phyloP scores from a whole-genome alignment of 2,329 filamentous ascomycete species.

The Fusarium sp. region DNA sequence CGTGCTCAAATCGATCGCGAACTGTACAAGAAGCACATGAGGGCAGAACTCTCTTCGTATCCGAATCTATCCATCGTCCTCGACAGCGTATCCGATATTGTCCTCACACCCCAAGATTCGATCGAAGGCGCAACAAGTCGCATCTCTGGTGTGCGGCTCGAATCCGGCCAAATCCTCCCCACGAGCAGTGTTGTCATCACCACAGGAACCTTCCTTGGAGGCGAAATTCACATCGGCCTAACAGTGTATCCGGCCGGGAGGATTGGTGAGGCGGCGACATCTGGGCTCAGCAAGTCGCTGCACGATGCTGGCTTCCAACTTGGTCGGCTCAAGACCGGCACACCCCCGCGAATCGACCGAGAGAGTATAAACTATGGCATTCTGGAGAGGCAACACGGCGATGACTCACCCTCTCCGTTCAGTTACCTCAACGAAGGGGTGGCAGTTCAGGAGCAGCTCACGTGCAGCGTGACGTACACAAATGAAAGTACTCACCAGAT shows the following conservation, averaged over 20 bases:
- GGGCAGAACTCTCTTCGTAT: constrained; percentile 81
- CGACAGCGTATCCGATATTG: constrained; percentile 92
- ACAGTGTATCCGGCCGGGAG: constrained; percentile 86
- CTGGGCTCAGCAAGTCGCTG: constrained; percentile 90
- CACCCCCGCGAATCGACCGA: constrained; percentile 84
- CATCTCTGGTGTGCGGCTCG: constrained; percentile 85
- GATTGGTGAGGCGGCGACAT: constrained; percentile 93
- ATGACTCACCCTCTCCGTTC: constrained; percentile 87
- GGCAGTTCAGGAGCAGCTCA: constrained; percentile 80
- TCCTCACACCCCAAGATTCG: constrained; percentile 60
- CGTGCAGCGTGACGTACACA: constrained; percentile 89
- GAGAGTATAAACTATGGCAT: constrained; percentile 81
- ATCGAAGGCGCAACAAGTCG: constrained; percentile 65
- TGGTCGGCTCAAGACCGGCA: constrained; percentile 93
- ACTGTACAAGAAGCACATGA: constrained; percentile 91
- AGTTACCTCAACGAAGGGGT: constrained; percentile 87
- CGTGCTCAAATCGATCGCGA: constrained; percentile 93
- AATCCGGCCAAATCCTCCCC: constrained; percentile 84
- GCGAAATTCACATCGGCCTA: constrained; percentile 95
- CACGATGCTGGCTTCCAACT: constrained; percentile 87
- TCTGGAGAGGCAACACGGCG: constrained; percentile 79
- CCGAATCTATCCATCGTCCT: constrained; percentile 81
- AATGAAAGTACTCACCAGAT: constrained; percentile 84
- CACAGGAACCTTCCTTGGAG: constrained; percentile 93
- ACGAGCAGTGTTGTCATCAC: constrained; percentile 90